A percentile compares a stretch with the other conserved stretches of the same genome.
Conservation (phyloP, 2,329 filamentous ascomycete species). For the Cladophialophora chaetospira region DNA sequence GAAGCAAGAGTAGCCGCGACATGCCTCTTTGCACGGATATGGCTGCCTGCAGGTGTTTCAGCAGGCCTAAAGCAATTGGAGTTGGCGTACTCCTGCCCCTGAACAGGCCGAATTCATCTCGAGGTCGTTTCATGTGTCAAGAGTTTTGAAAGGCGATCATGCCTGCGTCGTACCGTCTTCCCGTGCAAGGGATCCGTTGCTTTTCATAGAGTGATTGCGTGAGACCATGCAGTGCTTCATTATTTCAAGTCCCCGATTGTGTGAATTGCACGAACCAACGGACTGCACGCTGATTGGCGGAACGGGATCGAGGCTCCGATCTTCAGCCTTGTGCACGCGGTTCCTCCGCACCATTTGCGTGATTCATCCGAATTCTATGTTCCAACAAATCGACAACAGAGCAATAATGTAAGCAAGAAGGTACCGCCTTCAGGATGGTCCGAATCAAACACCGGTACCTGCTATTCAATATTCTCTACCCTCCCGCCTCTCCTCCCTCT, state of each 20-base stretch:
- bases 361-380: too few species aligned
- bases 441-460: conserved; percentile 95
- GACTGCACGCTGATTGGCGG: not conserved
- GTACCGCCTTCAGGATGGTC: conserved; percentile 67
- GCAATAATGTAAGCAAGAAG: not conserved
- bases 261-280: too few species aligned
- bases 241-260: not conserved
- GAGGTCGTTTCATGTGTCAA: conserved; percentile 1
- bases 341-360: not conserved
- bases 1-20: conserved; percentile 6
- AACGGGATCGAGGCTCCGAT: too few species aligned
- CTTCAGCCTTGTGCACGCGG: not conserved
- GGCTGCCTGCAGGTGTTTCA: not conserved
- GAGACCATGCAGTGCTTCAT: not conserved
- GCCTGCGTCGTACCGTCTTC: not conserved
- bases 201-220: not conserved
- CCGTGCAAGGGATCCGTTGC: not conserved
- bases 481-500: conserved; percentile 47
- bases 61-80: not conserved
- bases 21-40: not conserved
- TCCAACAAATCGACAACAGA: too few species aligned
- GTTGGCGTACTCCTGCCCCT: not conserved
- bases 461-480: conserved; percentile 90
- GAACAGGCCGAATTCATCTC: not conserved
- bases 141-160: conserved; percentile 3